A percentile compares a stretch with the other conserved stretches of the same genome.
These are phyloP conservation scores for Trichocladium antarcticum DNA, from an alignment of 495 filamentous ascomycete genomes.

Conservation along the genomic window DNA sequence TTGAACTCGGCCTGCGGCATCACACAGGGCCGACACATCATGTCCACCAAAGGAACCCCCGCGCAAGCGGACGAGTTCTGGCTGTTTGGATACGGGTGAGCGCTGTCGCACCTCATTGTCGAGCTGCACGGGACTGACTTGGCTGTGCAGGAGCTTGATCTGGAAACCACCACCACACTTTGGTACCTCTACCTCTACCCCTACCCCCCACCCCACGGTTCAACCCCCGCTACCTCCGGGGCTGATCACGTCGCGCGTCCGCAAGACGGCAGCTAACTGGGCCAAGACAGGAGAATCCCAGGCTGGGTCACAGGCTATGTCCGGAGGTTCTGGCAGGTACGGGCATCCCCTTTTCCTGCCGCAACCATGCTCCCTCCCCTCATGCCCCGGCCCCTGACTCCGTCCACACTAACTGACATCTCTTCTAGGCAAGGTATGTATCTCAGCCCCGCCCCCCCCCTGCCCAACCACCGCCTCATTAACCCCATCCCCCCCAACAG, in stretches of 20 bases:
- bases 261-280: constrained; percentile 16
- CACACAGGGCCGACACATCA: not conserved
- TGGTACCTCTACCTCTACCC: constrained; percentile 45
- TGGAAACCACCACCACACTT: constrained; percentile 97
- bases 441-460: not conserved
- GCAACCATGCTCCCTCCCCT: not conserved
- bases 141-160: constrained; percentile 64
- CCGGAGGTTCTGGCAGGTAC: constrained; percentile 94
- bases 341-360: constrained; percentile 5
- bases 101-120: constrained; percentile 6
- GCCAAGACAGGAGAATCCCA: constrained; percentile 66
- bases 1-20: too few relatives aligned
- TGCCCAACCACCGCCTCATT: not conserved
- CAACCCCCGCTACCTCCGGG: not conserved
- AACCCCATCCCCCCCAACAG: constrained; percentile 29
- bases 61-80: constrained; percentile 51
- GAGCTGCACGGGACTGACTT: constrained; percentile 16
- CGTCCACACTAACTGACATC: constrained; percentile 11
- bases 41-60: constrained; percentile 16
- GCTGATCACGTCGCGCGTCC: not conserved
- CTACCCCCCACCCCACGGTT: too few relatives aligned
- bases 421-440: constrained; percentile 46
- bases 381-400: not conserved
- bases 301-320: constrained; percentile 94
- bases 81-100: constrained; percentile 87